Percentiles rank a stretch among this genome's conserved stretches.
phyloP scores from a whole-genome alignment of 352 stramenopile genomes.

The Phytophthora hibernalis region DNA sequence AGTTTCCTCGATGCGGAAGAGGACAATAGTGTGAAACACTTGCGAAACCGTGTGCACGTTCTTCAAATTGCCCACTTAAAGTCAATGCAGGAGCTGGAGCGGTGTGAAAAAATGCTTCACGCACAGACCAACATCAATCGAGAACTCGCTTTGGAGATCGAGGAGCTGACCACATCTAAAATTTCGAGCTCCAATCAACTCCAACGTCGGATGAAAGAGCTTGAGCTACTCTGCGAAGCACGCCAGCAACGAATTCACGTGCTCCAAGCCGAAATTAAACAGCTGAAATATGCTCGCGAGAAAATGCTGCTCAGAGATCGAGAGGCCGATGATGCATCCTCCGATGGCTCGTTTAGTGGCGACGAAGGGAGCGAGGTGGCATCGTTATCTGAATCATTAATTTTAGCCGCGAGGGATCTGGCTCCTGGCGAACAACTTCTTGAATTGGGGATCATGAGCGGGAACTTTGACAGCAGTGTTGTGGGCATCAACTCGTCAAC shows the following conservation, averaged over 20 bases:
- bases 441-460: constrained; percentile 89
- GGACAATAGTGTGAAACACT: constrained; percentile 57
- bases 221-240: constrained; percentile 86
- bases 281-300: constrained; percentile 85
- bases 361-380: constrained; percentile 52
- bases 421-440: constrained; percentile 90
- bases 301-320: constrained; percentile 46
- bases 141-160: constrained; percentile 92
- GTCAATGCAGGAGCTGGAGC: constrained; percentile 91
- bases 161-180: constrained; percentile 82
- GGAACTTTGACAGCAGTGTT: constrained; percentile 70
- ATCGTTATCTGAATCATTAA: constrained; percentile 73
- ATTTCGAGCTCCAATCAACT: constrained; percentile 78
- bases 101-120: constrained; percentile 94
- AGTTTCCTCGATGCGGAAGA: constrained; percentile 39
- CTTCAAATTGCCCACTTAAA: constrained; percentile 92
- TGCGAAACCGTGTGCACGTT: constrained; percentile 85
- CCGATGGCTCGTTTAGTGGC: constrained; percentile 46
- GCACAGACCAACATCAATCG: constrained; percentile 95
- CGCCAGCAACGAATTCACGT: constrained; percentile 82
- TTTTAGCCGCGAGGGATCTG: constrained; percentile 68
- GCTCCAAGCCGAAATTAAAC: constrained; percentile 89
- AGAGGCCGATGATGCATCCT: constrained; percentile 29
- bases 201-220: constrained; percentile 81
- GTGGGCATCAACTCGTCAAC: constrained; percentile 82